Evolutionary conservation across 2,329 filamentous ascomycete genomes (phyloP), one percentile per base, ranked within the genome.

Genomic region (Neofusicoccum sp.): DNA sequence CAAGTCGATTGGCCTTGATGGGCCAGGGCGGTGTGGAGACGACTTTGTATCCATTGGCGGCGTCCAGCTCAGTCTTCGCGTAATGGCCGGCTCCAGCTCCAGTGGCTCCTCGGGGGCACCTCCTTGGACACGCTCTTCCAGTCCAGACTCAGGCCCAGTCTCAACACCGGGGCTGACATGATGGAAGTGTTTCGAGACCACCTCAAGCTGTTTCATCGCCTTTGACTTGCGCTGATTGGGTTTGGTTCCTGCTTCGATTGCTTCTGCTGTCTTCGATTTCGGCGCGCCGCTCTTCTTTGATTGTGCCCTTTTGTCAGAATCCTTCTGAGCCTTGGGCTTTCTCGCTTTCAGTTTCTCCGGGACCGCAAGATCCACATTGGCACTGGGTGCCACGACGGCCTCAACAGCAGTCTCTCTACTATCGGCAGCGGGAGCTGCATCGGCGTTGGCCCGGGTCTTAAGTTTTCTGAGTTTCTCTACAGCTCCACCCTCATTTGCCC

Each of bases 51-150:
- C 71, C 44, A 59, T 68, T 3, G 71, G 65, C 4, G 76, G 76
- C 22, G 76, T 78, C 76, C 76, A 78, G 59, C 74, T 69, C 29
- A 66, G 69, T 54, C 74, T 68, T 62, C 76, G 67, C 3, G 64
- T 56, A 2, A 73, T 66, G 1, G 74, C 75, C 56, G 70, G 68
- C 22, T 75, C 71, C 3, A 76, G 56, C 2, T 73, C 68, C 5
- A 74, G 52, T 1, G 65, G 62, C 12, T 68, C 45, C 12, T 64
- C n/a, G 12, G 63, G 7, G 14, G 45, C 45, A 43, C 65, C 64
- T 36, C 62, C 56, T n/a, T 60, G 64, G 16, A 64, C 60, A 28
- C 66, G 64, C 45, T 67, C 33, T 31, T 56, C 37, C 8, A 37
- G 11, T 3, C 29, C 33, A 9, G 2, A 8, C 3, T 12, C 16